Evolutionary conservation across 768 basidiomycete species (phyloP).

Genomic region (Chlorophyllum brunneum): DNA sequence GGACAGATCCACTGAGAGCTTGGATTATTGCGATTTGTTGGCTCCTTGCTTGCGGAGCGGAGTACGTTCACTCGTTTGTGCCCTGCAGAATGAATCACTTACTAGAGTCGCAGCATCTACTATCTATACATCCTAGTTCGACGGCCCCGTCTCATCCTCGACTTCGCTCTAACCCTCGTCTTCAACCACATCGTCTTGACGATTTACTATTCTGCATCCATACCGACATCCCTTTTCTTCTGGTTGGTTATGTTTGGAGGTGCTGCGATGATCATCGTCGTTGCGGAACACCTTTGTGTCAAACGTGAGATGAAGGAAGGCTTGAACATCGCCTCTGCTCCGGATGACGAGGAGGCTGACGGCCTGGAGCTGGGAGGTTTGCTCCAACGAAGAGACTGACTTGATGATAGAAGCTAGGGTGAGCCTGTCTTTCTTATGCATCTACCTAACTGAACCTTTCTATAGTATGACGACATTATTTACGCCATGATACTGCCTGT

Average conservation of each 20-base stretch:
- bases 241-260: constrained; percentile 79
- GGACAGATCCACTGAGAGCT: constrained; percentile 73
- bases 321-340: constrained; percentile 47
- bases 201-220: constrained; percentile 80
- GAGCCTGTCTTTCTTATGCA: background rate
- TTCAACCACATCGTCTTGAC: constrained; percentile 93
- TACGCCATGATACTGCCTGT: no score
- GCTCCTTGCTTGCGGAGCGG: constrained; percentile 75
- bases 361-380: constrained; percentile 56
- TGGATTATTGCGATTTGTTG: constrained; percentile 91
- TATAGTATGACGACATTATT: background rate
- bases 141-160: constrained; percentile 90
- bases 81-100: constrained; percentile 3
- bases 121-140: constrained; percentile 87
- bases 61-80: constrained; percentile 54
- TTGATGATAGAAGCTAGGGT: background rate
- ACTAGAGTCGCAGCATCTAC: constrained; percentile 43
- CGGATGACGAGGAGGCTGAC: constrained; percentile 50
- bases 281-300: constrained; percentile 91
- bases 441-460: background rate
- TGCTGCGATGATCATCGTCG: constrained; percentile 67
- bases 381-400: constrained; percentile 18
- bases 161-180: constrained; percentile 86
- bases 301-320: constrained; percentile 88
- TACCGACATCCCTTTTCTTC: constrained; percentile 91